These are phyloP conservation scores for Backusella luteola DNA, from an alignment of 192 early-diverging fungal genomes.

Conservation along the genomic window DNA sequence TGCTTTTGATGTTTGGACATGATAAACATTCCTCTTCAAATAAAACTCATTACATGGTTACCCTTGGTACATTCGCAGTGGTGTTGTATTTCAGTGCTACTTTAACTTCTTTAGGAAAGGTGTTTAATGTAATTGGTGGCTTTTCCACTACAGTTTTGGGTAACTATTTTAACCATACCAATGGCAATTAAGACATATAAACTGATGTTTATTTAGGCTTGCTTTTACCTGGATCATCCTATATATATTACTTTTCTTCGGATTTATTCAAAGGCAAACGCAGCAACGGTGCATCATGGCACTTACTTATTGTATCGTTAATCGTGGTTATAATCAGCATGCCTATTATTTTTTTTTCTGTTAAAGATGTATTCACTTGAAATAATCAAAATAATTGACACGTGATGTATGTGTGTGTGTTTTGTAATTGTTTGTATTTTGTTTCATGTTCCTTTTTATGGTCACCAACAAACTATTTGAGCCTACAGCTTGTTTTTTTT, in stretches of 20 bases:
- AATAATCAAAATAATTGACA: background rate
- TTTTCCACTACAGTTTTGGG: conserved; percentile 42
- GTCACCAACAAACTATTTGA: background rate
- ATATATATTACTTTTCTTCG: conserved; percentile 1
- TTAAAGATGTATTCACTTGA: background rate
- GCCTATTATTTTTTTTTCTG: conserved; percentile 15
- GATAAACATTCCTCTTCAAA: conserved; percentile 30
- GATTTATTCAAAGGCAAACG: background rate
- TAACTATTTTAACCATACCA: background rate
- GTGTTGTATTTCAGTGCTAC: conserved; percentile 42
- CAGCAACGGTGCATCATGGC: background rate
- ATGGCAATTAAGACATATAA: background rate
- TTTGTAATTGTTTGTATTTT: background rate
- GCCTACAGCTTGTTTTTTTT: background rate
- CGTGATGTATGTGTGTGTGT: background rate
- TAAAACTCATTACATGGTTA: conserved; percentile 36
- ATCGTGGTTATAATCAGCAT: background rate
- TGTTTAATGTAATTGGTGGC: conserved; percentile 48
- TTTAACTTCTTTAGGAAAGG: conserved; percentile 37
- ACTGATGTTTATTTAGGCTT: conserved; percentile 17
- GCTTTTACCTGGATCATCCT: conserved; percentile 19
- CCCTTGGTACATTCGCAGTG: conserved; percentile 30
- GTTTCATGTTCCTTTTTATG: background rate
- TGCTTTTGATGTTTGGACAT: conserved; percentile 40
- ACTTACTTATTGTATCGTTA: background rate